A percentile compares a stretch with the other conserved stretches of the same genome.
These are phyloP conservation scores for Suillus plorans DNA, from an alignment of 768 basidiomycete genomes.

Conservation along the genomic window DNA sequence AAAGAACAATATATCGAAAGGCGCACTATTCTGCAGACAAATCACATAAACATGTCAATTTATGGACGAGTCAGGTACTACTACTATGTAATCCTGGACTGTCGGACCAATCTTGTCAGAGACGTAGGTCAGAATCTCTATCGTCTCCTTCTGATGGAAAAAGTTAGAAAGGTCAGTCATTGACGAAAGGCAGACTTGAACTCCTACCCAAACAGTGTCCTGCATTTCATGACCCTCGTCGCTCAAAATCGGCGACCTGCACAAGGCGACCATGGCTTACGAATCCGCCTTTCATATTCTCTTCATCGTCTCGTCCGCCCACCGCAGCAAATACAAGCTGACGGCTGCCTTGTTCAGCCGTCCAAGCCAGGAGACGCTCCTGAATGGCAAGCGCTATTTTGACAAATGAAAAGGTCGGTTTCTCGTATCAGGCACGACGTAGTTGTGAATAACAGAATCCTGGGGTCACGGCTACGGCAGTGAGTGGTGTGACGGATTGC, in stretches of 20 bases:
- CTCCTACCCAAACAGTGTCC: conserved; percentile 34
- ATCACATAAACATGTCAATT: too few species aligned
- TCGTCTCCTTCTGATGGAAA: conserved; percentile 16
- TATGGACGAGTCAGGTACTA: background rate
- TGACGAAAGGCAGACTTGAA: background rate
- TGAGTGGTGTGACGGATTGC: conserved; percentile 7
- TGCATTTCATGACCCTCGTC: conserved; percentile 14
- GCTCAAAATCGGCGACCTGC: too few species aligned
- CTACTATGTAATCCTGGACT: background rate
- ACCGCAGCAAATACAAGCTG: too few species aligned
- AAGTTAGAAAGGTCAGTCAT: too few species aligned
- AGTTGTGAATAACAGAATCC: conserved; percentile 32
- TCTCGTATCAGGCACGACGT: conserved; percentile 6
- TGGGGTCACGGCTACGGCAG: conserved; percentile 18
- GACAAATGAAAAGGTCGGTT: background rate
- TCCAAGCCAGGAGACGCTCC: conserved; percentile 16
- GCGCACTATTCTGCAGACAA: too few species aligned
- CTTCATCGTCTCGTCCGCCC: too few species aligned
- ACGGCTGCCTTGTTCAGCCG: conserved; percentile 20
- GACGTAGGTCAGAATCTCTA: conserved; percentile 18
- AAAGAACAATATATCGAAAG: background rate
- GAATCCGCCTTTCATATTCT: too few species aligned
- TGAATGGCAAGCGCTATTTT: background rate
- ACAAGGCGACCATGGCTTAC: too few species aligned
- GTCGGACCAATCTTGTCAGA: conserved; percentile 11